A percentile compares a stretch with the other conserved stretches of the same genome.
Conservation (phyloP, 371 early-diverging fungal species). For the Haplosporangium sp. region DNA sequence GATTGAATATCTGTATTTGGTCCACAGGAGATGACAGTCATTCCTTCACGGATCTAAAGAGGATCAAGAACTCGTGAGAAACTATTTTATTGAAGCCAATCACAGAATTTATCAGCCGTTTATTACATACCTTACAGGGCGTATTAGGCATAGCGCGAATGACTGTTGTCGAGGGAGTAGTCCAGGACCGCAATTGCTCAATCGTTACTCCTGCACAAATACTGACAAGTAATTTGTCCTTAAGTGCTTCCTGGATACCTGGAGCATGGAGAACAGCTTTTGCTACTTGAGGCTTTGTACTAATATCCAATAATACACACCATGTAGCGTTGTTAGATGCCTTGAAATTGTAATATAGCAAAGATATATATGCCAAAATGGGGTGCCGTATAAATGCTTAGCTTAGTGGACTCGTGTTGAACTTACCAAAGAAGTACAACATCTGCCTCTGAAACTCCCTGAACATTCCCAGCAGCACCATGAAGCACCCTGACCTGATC, state of each 20-base stretch:
- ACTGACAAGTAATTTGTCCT: conserved; percentile 58
- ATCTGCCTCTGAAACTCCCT: conserved; percentile 53
- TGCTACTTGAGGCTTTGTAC: conserved; percentile 62
- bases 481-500: conserved; percentile 43
- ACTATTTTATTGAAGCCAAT: neutral
- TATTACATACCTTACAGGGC: conserved; percentile 59
- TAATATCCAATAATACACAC: neutral
- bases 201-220: conserved; percentile 64
- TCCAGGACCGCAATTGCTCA: conserved; percentile 59
- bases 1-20: conserved; percentile 41
- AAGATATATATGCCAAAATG: too few species aligned
- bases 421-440: conserved; percentile 60
- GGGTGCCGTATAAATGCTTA: too few species aligned
- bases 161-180: conserved; percentile 56
- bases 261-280: conserved; percentile 56
- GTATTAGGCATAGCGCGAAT: conserved; percentile 70
- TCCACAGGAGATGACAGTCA: conserved; percentile 61
- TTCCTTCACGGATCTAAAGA: conserved; percentile 62
- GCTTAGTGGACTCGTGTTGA: neutral
- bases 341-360: too few species aligned
- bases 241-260: conserved; percentile 56
- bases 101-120: neutral
- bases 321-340: too few species aligned
- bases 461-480: conserved; percentile 53
- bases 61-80: neutral